A percentile compares a stretch with the other conserved stretches of the same genome.
phyloP scores from a whole-genome alignment of 1,284 basidiomycete genomes.

The Apiotrichum gracile region DNA sequence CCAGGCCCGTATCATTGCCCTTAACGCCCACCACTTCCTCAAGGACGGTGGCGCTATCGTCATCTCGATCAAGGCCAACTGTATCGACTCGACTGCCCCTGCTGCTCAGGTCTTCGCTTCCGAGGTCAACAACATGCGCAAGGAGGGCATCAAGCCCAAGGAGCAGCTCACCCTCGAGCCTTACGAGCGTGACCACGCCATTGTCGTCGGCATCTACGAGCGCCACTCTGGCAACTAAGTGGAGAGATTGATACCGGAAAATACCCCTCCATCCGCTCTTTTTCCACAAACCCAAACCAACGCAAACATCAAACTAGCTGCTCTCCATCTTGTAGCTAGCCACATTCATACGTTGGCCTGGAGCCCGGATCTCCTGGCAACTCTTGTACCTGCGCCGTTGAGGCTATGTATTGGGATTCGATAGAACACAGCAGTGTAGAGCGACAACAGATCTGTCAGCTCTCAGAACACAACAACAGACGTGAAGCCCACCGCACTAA shows the following conservation, averaged over 20 bases:
- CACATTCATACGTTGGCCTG: neutral
- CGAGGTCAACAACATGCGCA: constrained; percentile 80
- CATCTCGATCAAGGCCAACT: constrained; percentile 99
- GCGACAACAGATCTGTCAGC: neutral
- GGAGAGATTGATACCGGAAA: too few species aligned
- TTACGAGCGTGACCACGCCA: constrained; percentile 50
- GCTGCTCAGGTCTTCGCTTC: constrained; percentile 85
- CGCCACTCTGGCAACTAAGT: constrained; percentile 26
- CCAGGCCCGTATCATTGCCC: constrained; percentile 89
- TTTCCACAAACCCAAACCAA: neutral
- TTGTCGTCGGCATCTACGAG: constrained; percentile 47
- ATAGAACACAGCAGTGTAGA: neutral
- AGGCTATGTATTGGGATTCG: constrained; percentile 8
- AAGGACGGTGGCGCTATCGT: constrained; percentile 89
- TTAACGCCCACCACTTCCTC: constrained; percentile 94
- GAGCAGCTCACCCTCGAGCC: constrained; percentile 56
- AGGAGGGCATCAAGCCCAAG: constrained; percentile 79
- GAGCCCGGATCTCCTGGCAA: neutral
- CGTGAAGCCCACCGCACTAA: too few species aligned
- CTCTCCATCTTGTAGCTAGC: neutral
- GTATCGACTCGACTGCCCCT: constrained; percentile 91
- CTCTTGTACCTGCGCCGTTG: constrained; percentile 6
- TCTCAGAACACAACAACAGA: too few species aligned
- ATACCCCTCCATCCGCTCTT: too few species aligned
- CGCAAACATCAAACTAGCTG: neutral